Conservation (phyloP, 1,139 yeast species). For the Wickerhamiella infanticola region DNA sequence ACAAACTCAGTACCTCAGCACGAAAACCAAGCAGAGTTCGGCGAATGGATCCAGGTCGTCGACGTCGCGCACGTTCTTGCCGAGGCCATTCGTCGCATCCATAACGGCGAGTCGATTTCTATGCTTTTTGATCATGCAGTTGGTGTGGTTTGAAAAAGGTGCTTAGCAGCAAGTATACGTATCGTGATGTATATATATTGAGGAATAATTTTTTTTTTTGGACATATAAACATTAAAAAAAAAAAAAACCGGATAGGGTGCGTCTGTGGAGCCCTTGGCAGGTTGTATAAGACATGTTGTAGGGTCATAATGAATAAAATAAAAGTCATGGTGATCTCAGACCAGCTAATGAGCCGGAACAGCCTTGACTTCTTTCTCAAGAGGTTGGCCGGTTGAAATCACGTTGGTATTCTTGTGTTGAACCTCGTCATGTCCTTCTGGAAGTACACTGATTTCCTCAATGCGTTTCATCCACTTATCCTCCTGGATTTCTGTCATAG, state of each 20-base stretch:
- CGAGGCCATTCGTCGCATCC: slow-evolving; percentile 89
- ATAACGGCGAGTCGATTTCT: slow-evolving; percentile 91
- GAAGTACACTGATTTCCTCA: slow-evolving; percentile 11
- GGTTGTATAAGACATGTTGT: background rate
- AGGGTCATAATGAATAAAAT: background rate
- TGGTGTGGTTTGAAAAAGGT: slow-evolving; percentile 11
- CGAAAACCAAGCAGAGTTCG: slow-evolving; percentile 31
- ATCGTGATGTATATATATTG: background rate
- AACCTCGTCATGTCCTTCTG: slow-evolving; percentile 2
- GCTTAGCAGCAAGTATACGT: background rate
- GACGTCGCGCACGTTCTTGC: slow-evolving; percentile 83
- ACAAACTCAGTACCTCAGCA: slow-evolving; percentile 91
- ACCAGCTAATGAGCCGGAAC: background rate
- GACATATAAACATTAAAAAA: background rate
- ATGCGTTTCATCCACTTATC: slow-evolving; percentile 66
- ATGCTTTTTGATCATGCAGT: slow-evolving; percentile 65
- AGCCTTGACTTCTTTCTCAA: background rate
- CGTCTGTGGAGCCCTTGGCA: background rate
- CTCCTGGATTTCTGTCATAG: slow-evolving; percentile 45
- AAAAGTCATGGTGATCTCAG: background rate
- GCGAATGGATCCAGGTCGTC: slow-evolving; percentile 54
- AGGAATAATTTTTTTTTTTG: background rate
- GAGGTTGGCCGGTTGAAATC: background rate
- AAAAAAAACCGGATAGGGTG: too few relatives aligned
- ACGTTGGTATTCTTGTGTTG: background rate